Evolutionary conservation across 2,329 filamentous ascomycete species (phyloP).

Genomic region (Ceratocystis diversiconidia): DNA sequence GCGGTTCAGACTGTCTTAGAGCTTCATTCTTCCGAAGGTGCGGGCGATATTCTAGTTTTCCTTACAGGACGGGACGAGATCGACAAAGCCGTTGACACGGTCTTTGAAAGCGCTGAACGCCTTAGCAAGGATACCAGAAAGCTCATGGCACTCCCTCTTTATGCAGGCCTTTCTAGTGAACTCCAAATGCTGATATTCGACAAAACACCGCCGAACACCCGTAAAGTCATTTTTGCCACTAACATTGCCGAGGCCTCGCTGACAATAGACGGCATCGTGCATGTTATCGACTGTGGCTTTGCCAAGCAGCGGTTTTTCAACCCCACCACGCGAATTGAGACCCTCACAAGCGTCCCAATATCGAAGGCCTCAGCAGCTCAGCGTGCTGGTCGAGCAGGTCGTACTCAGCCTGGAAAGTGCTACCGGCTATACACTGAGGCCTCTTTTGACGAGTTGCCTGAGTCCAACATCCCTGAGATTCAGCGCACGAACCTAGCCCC

Average conservation of each 20-base stretch:
- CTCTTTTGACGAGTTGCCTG: slow-evolving; percentile 49
- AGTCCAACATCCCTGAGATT: slow-evolving; percentile 73
- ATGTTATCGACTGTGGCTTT: slow-evolving; percentile 80
- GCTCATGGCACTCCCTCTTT: slow-evolving; percentile 56
- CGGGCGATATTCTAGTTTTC: slow-evolving; percentile 83
- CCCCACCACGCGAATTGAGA: slow-evolving; percentile 72
- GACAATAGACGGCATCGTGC: slow-evolving; percentile 83
- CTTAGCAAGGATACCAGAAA: slow-evolving; percentile 33
- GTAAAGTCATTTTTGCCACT: slow-evolving; percentile 85
- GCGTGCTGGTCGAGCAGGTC: slow-evolving; percentile 75
- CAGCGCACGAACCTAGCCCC: slow-evolving; percentile 84
- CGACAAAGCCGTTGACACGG: slow-evolving; percentile 32
- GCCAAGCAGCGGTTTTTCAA: slow-evolving; percentile 83
- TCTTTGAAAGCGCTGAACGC: slow-evolving; percentile 19
- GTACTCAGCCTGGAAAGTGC: slow-evolving; percentile 84
- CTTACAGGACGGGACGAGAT: slow-evolving; percentile 90
- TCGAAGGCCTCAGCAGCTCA: slow-evolving; percentile 91
- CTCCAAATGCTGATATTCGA: slow-evolving; percentile 95
- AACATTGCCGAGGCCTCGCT: slow-evolving; percentile 96
- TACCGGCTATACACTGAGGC: slow-evolving; percentile 81
- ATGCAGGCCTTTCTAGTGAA: slow-evolving; percentile 76
- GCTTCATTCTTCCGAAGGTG: slow-evolving; percentile 66
- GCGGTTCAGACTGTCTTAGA: slow-evolving; percentile 73
- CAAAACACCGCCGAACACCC: slow-evolving; percentile 60
- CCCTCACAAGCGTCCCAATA: slow-evolving; percentile 63